phyloP scores from a whole-genome alignment of 2,329 filamentous ascomycete species.

The Hypomyces rosellus region DNA sequence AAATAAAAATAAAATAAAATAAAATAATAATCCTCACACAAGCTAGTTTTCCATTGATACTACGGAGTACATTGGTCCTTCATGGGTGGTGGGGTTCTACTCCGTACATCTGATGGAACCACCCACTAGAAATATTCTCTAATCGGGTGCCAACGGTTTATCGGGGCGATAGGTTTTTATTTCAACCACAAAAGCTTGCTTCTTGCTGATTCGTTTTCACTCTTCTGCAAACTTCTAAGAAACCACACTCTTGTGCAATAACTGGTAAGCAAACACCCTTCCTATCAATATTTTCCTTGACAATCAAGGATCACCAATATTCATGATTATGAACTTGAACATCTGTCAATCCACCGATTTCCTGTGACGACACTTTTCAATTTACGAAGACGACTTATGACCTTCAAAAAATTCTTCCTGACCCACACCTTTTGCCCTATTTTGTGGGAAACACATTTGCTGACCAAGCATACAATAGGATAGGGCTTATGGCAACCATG shows the following conservation, averaged over 20 bases:
- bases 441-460: no score
- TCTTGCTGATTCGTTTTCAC: conserved; percentile 14
- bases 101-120: background rate
- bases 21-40: background rate
- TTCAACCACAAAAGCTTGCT: conserved; percentile 15
- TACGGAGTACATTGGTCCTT: background rate
- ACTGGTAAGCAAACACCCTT: conserved; percentile 10
- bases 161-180: conserved; percentile 14
- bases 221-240: background rate
- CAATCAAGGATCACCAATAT: background rate
- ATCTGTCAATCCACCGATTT: conserved; percentile 58
- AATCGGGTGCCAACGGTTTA: conserved; percentile 15
- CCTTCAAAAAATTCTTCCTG: background rate
- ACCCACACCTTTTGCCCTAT: background rate
- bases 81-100: background rate
- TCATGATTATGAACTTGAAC: conserved; percentile 45
- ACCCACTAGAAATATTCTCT: conserved; percentile 13
- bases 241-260: background rate
- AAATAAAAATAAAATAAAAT: no score
- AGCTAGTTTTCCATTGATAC: background rate
- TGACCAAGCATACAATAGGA: no score
- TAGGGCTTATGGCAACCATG: conserved; percentile 7
- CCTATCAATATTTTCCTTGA: no score
- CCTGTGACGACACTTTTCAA: conserved; percentile 37
- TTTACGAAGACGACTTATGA: conserved; percentile 42